A percentile compares a stretch with the other conserved stretches of the same genome.
Conservation (phyloP, 805 yeast species). For the Candida anglica region DNA sequence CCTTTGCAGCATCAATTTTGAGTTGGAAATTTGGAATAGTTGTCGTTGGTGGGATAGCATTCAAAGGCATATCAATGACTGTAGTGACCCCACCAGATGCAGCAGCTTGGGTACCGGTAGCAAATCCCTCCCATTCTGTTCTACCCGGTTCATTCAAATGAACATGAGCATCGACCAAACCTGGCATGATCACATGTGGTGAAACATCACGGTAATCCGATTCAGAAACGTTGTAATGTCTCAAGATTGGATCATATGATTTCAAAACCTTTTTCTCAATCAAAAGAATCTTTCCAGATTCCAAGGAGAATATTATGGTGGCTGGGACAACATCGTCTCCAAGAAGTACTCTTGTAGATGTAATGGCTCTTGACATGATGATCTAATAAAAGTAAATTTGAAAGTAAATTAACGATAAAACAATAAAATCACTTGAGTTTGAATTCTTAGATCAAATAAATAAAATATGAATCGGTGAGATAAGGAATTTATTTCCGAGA, state of each 20-base stretch:
- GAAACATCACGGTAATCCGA: conserved; percentile 49
- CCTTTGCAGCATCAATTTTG: conserved; percentile 74
- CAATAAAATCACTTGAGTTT: no score
- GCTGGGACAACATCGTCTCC: conserved; percentile 49
- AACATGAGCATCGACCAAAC: conserved; percentile 90
- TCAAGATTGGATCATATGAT: conserved; percentile 36
- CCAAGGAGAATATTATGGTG: conserved; percentile 56
- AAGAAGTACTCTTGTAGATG: conserved; percentile 56
- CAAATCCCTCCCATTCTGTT: conserved; percentile 98
- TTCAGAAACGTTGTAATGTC: conserved; percentile 39
- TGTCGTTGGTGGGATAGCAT: conserved; percentile 95
- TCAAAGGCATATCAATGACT: conserved; percentile 92
- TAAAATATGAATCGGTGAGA: background rate
- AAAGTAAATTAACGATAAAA: no score
- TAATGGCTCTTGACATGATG: conserved; percentile 56
- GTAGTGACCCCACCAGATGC: conserved; percentile 97
- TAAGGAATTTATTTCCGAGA: background rate
- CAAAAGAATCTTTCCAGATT: conserved; percentile 51
- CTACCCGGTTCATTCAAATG: conserved; percentile 97
- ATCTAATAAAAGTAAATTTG: background rate
- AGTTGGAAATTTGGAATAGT: conserved; percentile 68
- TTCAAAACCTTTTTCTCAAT: conserved; percentile 35
- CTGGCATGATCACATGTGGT: conserved; percentile 74
- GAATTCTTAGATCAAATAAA: no score
- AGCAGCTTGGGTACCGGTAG: conserved; percentile 92